Percentiles rank a stretch among this genome's conserved stretches.
These are phyloP conservation scores for Beta macrorhiza DNA, from an alignment of 179 eudicot genomes.

Conservation along the genomic window DNA sequence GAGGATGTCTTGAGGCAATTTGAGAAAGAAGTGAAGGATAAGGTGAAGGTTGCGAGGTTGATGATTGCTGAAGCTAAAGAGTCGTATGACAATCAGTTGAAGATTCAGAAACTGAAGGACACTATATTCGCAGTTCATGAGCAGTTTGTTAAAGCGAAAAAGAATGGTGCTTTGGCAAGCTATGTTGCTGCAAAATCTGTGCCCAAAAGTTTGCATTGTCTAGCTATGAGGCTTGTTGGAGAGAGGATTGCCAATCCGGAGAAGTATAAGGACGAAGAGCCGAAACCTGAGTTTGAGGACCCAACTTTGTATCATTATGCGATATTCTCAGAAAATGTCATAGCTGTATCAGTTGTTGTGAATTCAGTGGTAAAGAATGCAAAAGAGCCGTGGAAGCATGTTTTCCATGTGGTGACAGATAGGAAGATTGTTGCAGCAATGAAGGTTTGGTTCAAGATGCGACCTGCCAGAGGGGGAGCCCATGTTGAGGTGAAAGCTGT, in stretches of 20 bases:
- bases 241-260: conserved; percentile 74
- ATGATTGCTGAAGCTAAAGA: conserved; percentile 76
- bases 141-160: conserved; percentile 65
- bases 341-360: conserved; percentile 82
- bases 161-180: conserved; percentile 72
- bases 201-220: conserved; percentile 85
- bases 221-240: conserved; percentile 76
- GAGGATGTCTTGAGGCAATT: conserved; percentile 76
- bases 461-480: conserved; percentile 64
- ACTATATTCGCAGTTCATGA: conserved; percentile 86
- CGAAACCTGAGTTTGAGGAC: conserved; percentile 79
- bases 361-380: conserved; percentile 70
- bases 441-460: conserved; percentile 83
- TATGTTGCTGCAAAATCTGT: conserved; percentile 71
- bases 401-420: conserved; percentile 75
- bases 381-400: conserved; percentile 69
- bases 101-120: conserved; percentile 84
- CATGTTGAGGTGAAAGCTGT: conserved; percentile 75
- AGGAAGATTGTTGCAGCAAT: conserved; percentile 76
- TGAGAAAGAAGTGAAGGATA: conserved; percentile 86
- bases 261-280: conserved; percentile 63
- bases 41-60: conserved; percentile 63
- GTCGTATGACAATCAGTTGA: conserved; percentile 78
- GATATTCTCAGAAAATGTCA: conserved; percentile 77
- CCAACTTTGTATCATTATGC: conserved; percentile 71